These are phyloP conservation scores for Chlorella sorokiniana DNA, from an alignment of 139 green algal species.

Conservation along the genomic window DNA sequence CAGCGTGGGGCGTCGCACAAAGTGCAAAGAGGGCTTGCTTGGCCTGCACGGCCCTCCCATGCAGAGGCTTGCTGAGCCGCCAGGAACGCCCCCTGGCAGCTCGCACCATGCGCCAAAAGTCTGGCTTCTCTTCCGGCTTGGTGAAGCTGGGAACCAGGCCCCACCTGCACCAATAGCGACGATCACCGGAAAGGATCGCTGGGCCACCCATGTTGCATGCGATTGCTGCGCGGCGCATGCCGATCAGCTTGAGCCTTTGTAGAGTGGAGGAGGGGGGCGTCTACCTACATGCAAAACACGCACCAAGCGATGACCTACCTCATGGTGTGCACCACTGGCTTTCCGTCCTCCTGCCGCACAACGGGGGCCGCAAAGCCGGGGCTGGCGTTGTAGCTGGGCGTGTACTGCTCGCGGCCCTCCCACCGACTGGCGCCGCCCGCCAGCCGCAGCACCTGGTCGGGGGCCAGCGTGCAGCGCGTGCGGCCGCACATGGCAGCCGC, in stretches of 20 bases:
- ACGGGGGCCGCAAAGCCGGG: conserved; percentile 58
- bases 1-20: too few relatives aligned
- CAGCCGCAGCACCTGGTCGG: conserved; percentile 15
- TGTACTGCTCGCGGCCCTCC: conserved; percentile 44
- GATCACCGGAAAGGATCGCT: too few relatives aligned
- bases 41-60: background rate
- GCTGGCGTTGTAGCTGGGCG: conserved; percentile 57
- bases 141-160: conserved; percentile 81
- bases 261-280: too few relatives aligned
- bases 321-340: conserved; percentile 62
- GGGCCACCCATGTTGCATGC: too few relatives aligned
- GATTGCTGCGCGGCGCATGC: too few relatives aligned
- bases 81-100: background rate
- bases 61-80: too few relatives aligned
- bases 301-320: conserved; percentile 38
- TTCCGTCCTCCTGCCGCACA: conserved; percentile 17
- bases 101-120: conserved; percentile 69
- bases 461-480: conserved; percentile 47
- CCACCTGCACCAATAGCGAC: conserved; percentile 58
- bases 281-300: background rate
- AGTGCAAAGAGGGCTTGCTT: background rate
- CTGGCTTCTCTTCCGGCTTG: conserved; percentile 56
- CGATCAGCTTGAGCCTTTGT: too few relatives aligned
- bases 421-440: conserved; percentile 37
- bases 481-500: conserved; percentile 73